Evolutionary conservation across 768 basidiomycete species (phyloP).

Genomic region (Suillus paluster): DNA sequence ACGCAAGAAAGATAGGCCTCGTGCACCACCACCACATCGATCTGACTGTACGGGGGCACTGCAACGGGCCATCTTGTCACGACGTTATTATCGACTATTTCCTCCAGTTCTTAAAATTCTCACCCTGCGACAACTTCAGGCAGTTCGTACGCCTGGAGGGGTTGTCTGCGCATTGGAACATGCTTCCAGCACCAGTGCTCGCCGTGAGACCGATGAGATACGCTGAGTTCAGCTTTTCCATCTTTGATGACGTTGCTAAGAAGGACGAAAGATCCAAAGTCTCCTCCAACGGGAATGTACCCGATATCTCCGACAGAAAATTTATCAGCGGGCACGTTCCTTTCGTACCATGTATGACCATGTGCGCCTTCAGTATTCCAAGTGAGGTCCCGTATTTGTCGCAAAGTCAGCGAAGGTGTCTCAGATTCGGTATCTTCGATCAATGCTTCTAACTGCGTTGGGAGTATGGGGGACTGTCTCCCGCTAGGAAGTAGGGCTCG

Average conservation of each 20-base stretch:
- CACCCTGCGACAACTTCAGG: slow-evolving; percentile 40
- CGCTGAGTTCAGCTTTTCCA: slow-evolving; percentile 24
- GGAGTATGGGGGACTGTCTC: slow-evolving; percentile 33
- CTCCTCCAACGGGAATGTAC: slow-evolving; percentile 41
- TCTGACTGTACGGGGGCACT: slow-evolving; percentile 41
- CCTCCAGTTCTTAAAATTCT: slow-evolving; percentile 7
- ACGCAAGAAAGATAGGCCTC: slow-evolving; percentile 29
- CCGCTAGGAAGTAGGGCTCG: slow-evolving; percentile 43
- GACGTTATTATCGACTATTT: neutral
- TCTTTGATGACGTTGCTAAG: slow-evolving; percentile 45
- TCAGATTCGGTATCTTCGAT: slow-evolving; percentile 38
- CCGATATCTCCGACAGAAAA: slow-evolving; percentile 51
- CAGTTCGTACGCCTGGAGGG: slow-evolving; percentile 40
- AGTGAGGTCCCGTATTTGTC: slow-evolving; percentile 43
- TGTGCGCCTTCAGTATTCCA: slow-evolving; percentile 37
- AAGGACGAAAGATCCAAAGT: slow-evolving; percentile 43
- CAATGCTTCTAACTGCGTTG: slow-evolving; percentile 36
- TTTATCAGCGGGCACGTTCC: slow-evolving; percentile 43
- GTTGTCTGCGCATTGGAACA: slow-evolving; percentile 29
- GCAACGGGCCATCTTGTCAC: slow-evolving; percentile 47
- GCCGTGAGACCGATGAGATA: slow-evolving; percentile 31
- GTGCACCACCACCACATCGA: slow-evolving; percentile 45
- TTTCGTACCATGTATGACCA: slow-evolving; percentile 46
- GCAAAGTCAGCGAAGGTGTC: slow-evolving; percentile 35
- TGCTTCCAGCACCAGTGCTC: slow-evolving; percentile 45